Base-by-base conservation (phyloP, 768 basidiomycete species). In the Suillus subluteus region DNA sequence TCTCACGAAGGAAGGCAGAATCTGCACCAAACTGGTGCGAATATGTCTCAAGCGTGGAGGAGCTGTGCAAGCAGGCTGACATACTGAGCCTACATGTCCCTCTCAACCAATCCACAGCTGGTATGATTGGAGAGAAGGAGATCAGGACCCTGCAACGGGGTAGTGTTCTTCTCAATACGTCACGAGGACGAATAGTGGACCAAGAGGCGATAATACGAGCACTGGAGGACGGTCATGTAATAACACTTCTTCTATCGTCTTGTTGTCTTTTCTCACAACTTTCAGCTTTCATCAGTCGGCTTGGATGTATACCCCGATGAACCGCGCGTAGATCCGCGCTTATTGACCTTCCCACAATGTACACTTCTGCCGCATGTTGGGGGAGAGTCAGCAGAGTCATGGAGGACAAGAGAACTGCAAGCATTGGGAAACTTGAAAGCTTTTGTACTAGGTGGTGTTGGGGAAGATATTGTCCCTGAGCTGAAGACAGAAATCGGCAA, bases 321-420 rank as follows among this genome's bases (percentile, higher is more conserved):
- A 73, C 92, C 93, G 3, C 78, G 85, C 64, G 86, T 94, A 63
- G 90, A 93, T 71, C 88, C 91, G 11, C 85, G 88, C 35, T 80
- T 95, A 26, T 80, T 94, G 64, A 85, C 86, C 38, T 91, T 92
- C 75, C 87, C 89, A 26, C 87, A 92, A 69, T 87, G 91, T 68
- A 90, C 91, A 44, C 80, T 96, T 9, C 83, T 96, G 26, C 95
- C 95, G 11, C 95, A 96, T 76, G 88, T 95, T 88, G 95, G 95
- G 13, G 93, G 91, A 0, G 88, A 91, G 77, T 92, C 87, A 61
- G 84, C 86, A 67, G 92, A 94, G 72, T 83, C 89, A 12, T 88
- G 91, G 76, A 83, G 82, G 67, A 85, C 84, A 75, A 93, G 92
- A 91, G 92, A 93, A 79, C 81, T 91, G 38, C 84, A 90, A 16